Base-by-base conservation (phyloP, 495 filamentous ascomycete species). In the Penicillium herquei region DNA sequence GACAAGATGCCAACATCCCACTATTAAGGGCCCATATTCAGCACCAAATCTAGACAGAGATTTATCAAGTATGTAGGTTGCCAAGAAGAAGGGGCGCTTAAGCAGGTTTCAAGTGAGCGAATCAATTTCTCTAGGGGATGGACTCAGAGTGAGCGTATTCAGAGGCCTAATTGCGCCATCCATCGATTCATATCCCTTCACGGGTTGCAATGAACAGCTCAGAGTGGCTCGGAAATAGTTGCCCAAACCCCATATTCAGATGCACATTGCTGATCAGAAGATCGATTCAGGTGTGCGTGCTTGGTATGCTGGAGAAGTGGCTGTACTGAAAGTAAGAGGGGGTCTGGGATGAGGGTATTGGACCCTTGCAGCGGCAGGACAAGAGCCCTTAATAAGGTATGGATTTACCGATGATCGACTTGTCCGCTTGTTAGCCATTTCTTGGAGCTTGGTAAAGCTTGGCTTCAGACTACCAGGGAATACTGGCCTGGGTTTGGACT, bases 41-140 rank as follows among this genome's bases (percentile, higher is more conserved):
- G 21, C 21, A 26, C 21, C 4, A 26, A 4, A 26, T 26, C 21
- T 4, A 26, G 21, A 26, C 21, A 26, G 21, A 26, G 4, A 26
- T 26, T 1, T 2, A 26, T 26, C 21, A 26, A 26, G 21, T 26
- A 26, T 26, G 21, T 26, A 26, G 21, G 21, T 4, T 21, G 63
- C 63, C 63, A 66, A 63, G 63, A 57, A 66, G 60, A 57, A 66
- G 63, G 57, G 60, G 60, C 52, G 1, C 0, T 39, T 35, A 46
- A 53, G 14, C 12, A 40, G 43, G 17, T 35, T 8, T 3, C 13
- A 44, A 9, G 9, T 46, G 26, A n/a, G 30, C 52, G 49, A 49
- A 37, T 44, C 30, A 18, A 17, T 33, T 48, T 6, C 10, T 13
- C 45, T n/a, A 48, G 32, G 45, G 16, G 32, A 13, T 40, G 40